These are phyloP conservation scores for Kurtzmaniella cleridarum DNA, from an alignment of 805 yeast genomes.

Conservation along the genomic window DNA sequence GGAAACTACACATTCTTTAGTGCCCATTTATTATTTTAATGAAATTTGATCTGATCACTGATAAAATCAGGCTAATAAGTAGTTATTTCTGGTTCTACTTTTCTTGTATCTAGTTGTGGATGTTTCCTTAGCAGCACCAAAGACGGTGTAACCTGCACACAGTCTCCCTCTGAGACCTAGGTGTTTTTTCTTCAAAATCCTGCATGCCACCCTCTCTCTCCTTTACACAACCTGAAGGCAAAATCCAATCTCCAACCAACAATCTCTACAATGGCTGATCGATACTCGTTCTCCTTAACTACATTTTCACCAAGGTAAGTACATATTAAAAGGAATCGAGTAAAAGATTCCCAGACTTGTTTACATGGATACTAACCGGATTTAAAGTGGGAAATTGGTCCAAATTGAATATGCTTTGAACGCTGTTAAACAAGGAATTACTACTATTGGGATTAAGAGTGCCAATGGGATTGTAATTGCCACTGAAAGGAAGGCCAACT, in stretches of 20 bases:
- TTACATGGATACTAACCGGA: conserved; percentile 1
- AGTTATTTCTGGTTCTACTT: too few species aligned
- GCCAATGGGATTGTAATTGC: conserved; percentile 96
- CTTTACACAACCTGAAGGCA: not conserved
- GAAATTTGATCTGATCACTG: too few species aligned
- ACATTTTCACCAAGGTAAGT: conserved; percentile 94
- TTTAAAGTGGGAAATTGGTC: conserved; percentile 81
- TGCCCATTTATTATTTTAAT: too few species aligned
- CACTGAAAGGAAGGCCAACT: conserved; percentile 86
- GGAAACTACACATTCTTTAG: too few species aligned
- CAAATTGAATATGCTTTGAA: conserved; percentile 97
- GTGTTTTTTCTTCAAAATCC: too few species aligned
- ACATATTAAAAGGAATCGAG: not conserved
- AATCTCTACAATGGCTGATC: conserved; percentile 72
- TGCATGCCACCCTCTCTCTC: not conserved
- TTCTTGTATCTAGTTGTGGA: too few species aligned
- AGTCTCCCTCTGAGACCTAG: too few species aligned
- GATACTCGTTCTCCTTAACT: conserved; percentile 95
- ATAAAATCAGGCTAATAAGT: too few species aligned
- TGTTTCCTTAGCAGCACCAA: too few species aligned
- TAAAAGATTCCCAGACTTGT: conserved; percentile 2
- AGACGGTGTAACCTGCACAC: too few species aligned
- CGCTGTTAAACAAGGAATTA: conserved; percentile 97
- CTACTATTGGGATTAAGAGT: conserved; percentile 89
- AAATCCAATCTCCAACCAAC: not conserved